A percentile compares a stretch with the other conserved stretches of the same genome.
Conservation (phyloP, 805 yeast species). For the Spathaspora girioi region DNA sequence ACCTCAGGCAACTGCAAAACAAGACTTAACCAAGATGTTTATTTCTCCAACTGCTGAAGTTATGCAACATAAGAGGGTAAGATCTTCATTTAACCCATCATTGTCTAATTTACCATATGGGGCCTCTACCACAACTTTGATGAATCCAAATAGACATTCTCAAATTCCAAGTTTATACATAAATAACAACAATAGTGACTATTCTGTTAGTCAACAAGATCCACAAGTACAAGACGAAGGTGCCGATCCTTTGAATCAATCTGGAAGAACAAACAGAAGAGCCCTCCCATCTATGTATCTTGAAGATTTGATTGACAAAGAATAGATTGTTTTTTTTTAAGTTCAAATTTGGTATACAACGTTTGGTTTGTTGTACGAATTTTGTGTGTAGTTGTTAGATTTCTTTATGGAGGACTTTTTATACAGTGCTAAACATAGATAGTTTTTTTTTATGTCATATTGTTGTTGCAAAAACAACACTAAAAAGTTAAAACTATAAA, state of each 20-base stretch:
- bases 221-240: neutral
- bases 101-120: constrained; percentile 14
- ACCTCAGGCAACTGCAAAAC: constrained; percentile 28
- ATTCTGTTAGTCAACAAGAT: constrained; percentile 11
- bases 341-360: neutral
- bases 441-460: neutral
- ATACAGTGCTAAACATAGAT: neutral
- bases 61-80: constrained; percentile 44
- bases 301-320: constrained; percentile 46
- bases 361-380: neutral
- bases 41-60: constrained; percentile 81
- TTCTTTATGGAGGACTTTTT: neutral
- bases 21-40: constrained; percentile 51
- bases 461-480: neutral
- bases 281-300: constrained; percentile 48
- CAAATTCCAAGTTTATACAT: constrained; percentile 37
- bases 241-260: constrained; percentile 2
- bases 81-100: constrained; percentile 19
- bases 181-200: constrained; percentile 35
- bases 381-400: neutral
- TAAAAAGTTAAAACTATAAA: too few relatives aligned
- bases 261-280: constrained; percentile 19
- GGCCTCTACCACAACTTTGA: constrained; percentile 15
- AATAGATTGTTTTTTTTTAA: constrained; percentile 3
- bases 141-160: constrained; percentile 23